A percentile compares a stretch with the other conserved stretches of the same genome.
phyloP scores from a whole-genome alignment of 148 eudicot genomes.

The Diospyros kaki region DNA sequence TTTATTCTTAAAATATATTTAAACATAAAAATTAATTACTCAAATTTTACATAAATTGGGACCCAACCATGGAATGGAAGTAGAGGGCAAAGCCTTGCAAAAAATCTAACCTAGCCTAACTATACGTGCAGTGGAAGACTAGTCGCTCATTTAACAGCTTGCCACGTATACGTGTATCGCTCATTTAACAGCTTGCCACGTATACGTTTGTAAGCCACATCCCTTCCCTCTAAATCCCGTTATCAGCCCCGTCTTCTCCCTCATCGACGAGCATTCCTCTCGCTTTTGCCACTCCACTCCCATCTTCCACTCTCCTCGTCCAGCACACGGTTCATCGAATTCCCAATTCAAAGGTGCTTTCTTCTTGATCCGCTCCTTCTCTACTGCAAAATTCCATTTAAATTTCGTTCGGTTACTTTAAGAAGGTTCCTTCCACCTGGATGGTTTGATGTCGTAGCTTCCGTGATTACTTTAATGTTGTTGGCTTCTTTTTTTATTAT shows the following conservation, averaged over 20 bases:
- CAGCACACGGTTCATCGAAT: neutral
- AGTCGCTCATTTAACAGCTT: neutral
- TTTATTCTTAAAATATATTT: too few species aligned
- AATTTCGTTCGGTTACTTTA: neutral
- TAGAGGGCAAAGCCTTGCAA: neutral
- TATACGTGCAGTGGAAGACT: neutral
- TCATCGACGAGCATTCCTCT: neutral
- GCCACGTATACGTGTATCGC: conserved; percentile 17
- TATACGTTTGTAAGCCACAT: conserved; percentile 22
- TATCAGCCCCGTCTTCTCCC: conserved; percentile 1
- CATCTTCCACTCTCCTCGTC: neutral
- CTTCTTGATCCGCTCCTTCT: neutral
- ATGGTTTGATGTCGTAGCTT: neutral
- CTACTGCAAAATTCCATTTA: neutral
- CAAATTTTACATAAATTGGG: too few species aligned
- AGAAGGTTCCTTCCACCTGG: neutral
- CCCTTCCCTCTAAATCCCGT: conserved; percentile 16
- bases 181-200: conserved; percentile 19
- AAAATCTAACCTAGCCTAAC: neutral
- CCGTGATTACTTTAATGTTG: neutral
- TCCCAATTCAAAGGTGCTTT: conserved; percentile 2
- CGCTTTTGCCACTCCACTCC: neutral
- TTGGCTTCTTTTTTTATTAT: neutral
- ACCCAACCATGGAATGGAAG: too few species aligned
- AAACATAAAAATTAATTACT: too few species aligned